Base-by-base conservation (phyloP, 2,329 filamentous ascomycete genomes). In the Fusarium goolgardi region DNA sequence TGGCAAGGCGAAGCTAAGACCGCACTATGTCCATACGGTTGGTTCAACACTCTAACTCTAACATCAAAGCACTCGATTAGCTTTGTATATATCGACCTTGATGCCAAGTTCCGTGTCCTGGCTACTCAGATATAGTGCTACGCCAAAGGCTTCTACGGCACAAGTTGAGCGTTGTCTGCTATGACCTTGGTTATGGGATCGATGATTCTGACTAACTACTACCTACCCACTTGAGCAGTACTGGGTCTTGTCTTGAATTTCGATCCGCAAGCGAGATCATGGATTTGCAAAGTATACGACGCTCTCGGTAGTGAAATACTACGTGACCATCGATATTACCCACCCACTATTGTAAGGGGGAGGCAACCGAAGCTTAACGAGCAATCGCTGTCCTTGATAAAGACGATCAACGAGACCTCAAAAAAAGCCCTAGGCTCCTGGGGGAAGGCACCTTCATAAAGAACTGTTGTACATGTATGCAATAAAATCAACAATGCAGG, bases 261-360 rank as follows among this genome's bases (percentile, higher is more conserved):
- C 16, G 59, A 64, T 64, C 61, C 44, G 21, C 59, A 64, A 53
- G 59, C 61, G 59, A 62, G 59, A 64, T 64, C 61, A 64, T 32
- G 45, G 52, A 45, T 56, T 55, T 64, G 59, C 58, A 41, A 50
- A 41, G 31, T 52, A 41, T 49, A 25, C 31, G 32, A 56, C 37
- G 31, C 29, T 23, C 40, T 32, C 23, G 43, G 40, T 31, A 51
- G 37, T 34, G 27, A 18, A 25, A 63, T 41, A 52, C 53, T 64
- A 52, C 61, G 50, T 64, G 45, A 37, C 35, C 53, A 45, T 41
- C 35, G 31, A 41, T 41, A 23, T 50, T 31, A 40, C 31, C 41
- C 56, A 41, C 35, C 20, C 55, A 6, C 45, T 55, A 61, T 32
- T 45, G 29, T 31, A 44, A 32, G 59, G 39, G 49, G 40, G 10